Percentiles rank a stretch among this genome's conserved stretches.
Conservation (phyloP, 257 asterid species). For the Solanum peruvianum region DNA sequence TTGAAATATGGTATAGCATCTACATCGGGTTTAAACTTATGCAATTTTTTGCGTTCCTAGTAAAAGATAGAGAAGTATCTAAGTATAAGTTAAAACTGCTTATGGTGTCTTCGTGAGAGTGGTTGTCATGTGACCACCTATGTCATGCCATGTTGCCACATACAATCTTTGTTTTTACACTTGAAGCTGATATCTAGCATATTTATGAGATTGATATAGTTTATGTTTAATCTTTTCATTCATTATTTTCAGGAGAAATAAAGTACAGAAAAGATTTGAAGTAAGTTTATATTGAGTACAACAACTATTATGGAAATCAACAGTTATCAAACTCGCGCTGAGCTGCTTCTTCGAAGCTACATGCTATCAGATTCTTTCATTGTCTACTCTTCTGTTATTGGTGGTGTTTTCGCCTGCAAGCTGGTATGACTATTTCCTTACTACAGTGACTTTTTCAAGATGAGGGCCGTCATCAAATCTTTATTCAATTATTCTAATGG, state of each 20-base stretch:
- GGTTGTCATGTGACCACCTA: background rate
- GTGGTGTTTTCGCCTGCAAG: constrained; percentile 57
- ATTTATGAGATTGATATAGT: background rate
- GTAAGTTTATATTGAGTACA: background rate
- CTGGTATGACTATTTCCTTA: constrained; percentile 25
- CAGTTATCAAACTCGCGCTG: constrained; percentile 36
- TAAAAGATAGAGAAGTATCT: background rate
- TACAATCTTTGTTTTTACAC: background rate
- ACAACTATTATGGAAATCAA: constrained; percentile 29
- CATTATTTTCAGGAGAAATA: background rate
- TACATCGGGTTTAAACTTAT: background rate
- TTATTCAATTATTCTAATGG: background rate
- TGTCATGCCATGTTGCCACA: background rate
- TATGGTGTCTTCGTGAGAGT: background rate
- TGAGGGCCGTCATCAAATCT: background rate
- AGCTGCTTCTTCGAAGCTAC: constrained; percentile 33
- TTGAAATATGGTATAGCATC: background rate
- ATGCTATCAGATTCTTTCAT: constrained; percentile 33
- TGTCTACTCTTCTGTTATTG: constrained; percentile 39
- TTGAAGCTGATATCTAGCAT: background rate
- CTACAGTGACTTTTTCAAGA: background rate
- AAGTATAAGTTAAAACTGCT: background rate
- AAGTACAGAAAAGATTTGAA: background rate
- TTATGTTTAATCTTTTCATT: background rate
- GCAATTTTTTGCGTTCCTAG: background rate